phyloP scores from a whole-genome alignment of 352 stramenopile genomes.

The Phytophthora rubi region DNA sequence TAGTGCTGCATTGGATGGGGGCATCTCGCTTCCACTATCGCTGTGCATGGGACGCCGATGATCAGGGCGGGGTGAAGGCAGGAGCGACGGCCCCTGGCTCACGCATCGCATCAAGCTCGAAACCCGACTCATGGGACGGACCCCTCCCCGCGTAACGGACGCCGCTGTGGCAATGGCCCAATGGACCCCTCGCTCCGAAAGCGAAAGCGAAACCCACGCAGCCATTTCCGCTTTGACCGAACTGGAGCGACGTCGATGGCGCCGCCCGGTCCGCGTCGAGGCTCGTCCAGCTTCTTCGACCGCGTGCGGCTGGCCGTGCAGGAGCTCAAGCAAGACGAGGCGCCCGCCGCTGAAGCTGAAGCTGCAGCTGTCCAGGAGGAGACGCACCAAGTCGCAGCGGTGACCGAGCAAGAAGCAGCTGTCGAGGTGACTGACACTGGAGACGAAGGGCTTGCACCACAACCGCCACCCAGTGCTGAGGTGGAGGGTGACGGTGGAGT shows the following conservation, averaged over 20 bases:
- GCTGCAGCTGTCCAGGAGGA: neutral
- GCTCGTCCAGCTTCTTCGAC: conserved; percentile 14
- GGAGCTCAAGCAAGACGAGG: conserved; percentile 3
- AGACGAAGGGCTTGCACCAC: neutral
- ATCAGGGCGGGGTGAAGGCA: neutral
- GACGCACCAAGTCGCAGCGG: neutral
- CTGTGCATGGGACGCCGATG: neutral
- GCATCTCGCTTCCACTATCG: too few species aligned
- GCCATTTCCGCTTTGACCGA: neutral
- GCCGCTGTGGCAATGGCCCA: neutral
- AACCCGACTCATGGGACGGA: neutral
- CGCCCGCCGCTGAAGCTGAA: neutral
- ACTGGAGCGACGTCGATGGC: neutral
- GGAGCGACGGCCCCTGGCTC: neutral
- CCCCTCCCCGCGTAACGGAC: neutral
- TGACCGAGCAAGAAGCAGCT: neutral
- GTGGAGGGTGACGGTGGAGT: neutral
- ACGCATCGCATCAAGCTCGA: neutral
- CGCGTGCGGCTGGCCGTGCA: conserved; percentile 8
- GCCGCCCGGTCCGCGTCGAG: neutral
- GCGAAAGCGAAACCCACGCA: neutral
- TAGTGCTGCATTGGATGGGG: too few species aligned
- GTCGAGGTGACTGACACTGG: neutral
- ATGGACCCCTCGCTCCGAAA: neutral
- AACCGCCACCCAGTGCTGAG: neutral